Evolutionary conservation across 73 alveolate genomes (phyloP).

Genomic region (Diophrys appendiculata): DNA sequence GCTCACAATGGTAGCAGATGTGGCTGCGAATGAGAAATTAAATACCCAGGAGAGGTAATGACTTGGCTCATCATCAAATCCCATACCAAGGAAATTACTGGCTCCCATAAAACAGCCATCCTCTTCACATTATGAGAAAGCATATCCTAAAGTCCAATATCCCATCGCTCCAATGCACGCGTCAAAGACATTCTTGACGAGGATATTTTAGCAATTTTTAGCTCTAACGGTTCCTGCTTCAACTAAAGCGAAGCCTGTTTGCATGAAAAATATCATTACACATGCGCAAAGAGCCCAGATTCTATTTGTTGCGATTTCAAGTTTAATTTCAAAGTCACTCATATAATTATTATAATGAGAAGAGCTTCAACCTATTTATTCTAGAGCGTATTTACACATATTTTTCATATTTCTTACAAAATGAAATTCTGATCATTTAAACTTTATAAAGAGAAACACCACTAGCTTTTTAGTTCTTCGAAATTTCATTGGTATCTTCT

Average conservation of each 20-base stretch:
- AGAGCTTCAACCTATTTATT: no score
- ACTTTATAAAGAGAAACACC: no score
- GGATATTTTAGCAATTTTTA: no score
- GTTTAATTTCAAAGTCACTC: no score
- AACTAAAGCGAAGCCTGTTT: conserved; percentile 71
- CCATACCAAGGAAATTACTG: conserved; percentile 5
- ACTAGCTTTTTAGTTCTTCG: no score
- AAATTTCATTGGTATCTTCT: no score
- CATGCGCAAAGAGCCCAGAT: conserved; percentile 56
- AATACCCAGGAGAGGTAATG: conserved; percentile 32
- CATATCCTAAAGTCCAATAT: conserved; percentile 48
- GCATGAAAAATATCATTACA: conserved; percentile 66
- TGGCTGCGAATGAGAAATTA: conserved; percentile 66
- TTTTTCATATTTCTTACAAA: no score
- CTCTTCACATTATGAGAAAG: conserved; percentile 45
- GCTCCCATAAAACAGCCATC: conserved; percentile 27
- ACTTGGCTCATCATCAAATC: not conserved
- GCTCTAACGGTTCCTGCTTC: conserved; percentile 70
- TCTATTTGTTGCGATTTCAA: no score
- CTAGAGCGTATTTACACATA: no score
- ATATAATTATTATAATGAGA: no score
- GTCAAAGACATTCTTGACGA: no score
- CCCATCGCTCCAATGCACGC: conserved; percentile 52
- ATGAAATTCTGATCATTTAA: no score
- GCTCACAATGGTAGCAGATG: conserved; percentile 70